phyloP scores from a whole-genome alignment of 139 green algal genomes.

The Chlamydomonas sp. region DNA sequence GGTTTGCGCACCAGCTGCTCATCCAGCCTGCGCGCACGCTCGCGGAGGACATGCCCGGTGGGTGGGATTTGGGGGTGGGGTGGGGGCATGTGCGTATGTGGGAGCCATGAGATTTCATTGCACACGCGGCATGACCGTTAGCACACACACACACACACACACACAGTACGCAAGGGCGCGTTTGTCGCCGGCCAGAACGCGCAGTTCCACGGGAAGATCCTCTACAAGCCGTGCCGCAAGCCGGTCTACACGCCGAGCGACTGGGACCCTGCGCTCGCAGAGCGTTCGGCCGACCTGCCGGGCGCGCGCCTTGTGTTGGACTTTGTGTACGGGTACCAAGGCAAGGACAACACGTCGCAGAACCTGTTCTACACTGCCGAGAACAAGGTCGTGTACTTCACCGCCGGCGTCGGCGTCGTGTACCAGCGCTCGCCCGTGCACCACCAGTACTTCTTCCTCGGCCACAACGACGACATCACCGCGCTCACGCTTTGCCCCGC shows the following conservation, averaged over 20 bases:
- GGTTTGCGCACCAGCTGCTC: constrained; percentile 42
- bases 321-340: constrained; percentile 67
- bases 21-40: constrained; percentile 42
- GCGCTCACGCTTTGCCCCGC: constrained; percentile 42
- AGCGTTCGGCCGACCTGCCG: constrained; percentile 56
- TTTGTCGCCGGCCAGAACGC: constrained; percentile 37
- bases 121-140: not conserved
- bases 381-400: constrained; percentile 46
- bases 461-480: constrained; percentile 67
- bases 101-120: no score
- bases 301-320: constrained; percentile 50
- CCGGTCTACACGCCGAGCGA: constrained; percentile 53
- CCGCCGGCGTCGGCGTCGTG: constrained; percentile 57
- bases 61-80: not conserved
- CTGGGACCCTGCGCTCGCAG: constrained; percentile 51
- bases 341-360: constrained; percentile 39
- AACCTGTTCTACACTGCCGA: constrained; percentile 55
- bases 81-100: not conserved
- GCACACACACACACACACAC: not conserved
- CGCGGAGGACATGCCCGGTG: constrained; percentile 41
- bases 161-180: constrained; percentile 44
- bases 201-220: constrained; percentile 63
- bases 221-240: constrained; percentile 60
- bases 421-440: constrained; percentile 26
- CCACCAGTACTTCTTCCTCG: constrained; percentile 61